Evolutionary conservation across 2,329 filamentous ascomycete species (phyloP).

Genomic region (Ciborinia camelliae): DNA sequence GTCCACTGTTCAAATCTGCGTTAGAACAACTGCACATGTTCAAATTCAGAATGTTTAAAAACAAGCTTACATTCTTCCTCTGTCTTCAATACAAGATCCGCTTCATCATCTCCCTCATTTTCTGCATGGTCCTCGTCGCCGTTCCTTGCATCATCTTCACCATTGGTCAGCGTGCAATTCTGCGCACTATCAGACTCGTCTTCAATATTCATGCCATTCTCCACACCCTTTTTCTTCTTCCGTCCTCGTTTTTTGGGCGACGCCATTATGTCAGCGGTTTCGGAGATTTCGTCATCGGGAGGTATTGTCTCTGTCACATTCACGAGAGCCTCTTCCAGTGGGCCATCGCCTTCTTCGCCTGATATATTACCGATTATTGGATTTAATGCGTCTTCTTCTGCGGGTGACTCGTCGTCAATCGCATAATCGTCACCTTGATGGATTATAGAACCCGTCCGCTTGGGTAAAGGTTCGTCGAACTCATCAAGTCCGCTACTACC

Average conservation of each 20-base stretch:
- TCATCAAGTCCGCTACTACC: constrained; percentile 35
- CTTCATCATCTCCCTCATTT: constrained; percentile 52
- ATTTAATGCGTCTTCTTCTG: constrained; percentile 40
- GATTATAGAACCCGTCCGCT: constrained; percentile 51
- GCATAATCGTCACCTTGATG: constrained; percentile 45
- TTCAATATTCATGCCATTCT: constrained; percentile 31
- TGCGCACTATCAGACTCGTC: constrained; percentile 26
- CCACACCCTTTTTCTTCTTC: constrained; percentile 38
- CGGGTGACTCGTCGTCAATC: constrained; percentile 43
- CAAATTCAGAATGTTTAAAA: neutral
- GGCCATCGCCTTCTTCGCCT: constrained; percentile 43
- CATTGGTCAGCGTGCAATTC: constrained; percentile 29
- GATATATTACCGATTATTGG: constrained; percentile 37
- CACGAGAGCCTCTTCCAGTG: constrained; percentile 46
- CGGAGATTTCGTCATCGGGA: constrained; percentile 41
- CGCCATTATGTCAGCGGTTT: constrained; percentile 27
- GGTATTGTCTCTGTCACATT: constrained; percentile 42
- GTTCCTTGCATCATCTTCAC: constrained; percentile 40
- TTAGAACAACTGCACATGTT: constrained; percentile 1
- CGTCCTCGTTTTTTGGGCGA: constrained; percentile 38
- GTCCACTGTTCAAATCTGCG: constrained; percentile 54
- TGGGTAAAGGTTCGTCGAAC: constrained; percentile 42
- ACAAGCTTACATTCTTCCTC: constrained; percentile 60
- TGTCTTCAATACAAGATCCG: constrained; percentile 56
- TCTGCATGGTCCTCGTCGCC: constrained; percentile 51